A percentile compares a stretch with the other conserved stretches of the same genome.
phyloP scores from a whole-genome alignment of 495 filamentous ascomycete species.

The Aspergillus cristatus region DNA sequence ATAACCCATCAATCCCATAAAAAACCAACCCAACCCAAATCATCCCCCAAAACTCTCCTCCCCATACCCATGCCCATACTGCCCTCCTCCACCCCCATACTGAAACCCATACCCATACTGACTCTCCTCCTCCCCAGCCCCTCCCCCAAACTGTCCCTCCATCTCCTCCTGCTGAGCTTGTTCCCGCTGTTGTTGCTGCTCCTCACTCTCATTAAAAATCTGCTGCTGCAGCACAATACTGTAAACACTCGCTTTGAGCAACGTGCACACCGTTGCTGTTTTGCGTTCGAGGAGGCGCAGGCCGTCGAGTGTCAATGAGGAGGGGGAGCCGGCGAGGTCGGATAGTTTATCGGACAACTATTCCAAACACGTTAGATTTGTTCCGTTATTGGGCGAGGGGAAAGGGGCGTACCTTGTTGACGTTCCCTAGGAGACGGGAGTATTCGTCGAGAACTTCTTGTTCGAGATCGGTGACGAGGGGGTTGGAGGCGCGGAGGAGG shows the following conservation, averaged over 20 bases:
- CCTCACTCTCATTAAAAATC: slow-evolving; percentile 57
- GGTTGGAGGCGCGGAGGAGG: slow-evolving; percentile 29
- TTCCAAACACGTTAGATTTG: slow-evolving; percentile 1
- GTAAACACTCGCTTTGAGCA: slow-evolving; percentile 96
- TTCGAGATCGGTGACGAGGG: slow-evolving; percentile 59
- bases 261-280: slow-evolving; percentile 84
- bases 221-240: slow-evolving; percentile 97
- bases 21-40: too few species aligned
- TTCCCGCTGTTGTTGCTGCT: slow-evolving; percentile 26
- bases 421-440: slow-evolving; percentile 72
- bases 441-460: slow-evolving; percentile 96
- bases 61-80: not conserved
- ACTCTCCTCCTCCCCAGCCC: slow-evolving; percentile 14
- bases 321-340: slow-evolving; percentile 22
- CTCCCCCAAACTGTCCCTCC: slow-evolving; percentile 13
- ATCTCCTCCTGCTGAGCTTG: slow-evolving; percentile 16
- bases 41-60: too few species aligned
- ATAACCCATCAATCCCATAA: too few species aligned
- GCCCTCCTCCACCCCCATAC: not conserved
- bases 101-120: slow-evolving; percentile 5
- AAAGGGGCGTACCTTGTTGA: slow-evolving; percentile 63
- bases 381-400: not conserved
- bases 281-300: slow-evolving; percentile 84
- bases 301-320: slow-evolving; percentile 50
- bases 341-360: slow-evolving; percentile 33